Conservation (phyloP, 768 basidiomycete genomes). For the Pleurotus eryngii region DNA sequence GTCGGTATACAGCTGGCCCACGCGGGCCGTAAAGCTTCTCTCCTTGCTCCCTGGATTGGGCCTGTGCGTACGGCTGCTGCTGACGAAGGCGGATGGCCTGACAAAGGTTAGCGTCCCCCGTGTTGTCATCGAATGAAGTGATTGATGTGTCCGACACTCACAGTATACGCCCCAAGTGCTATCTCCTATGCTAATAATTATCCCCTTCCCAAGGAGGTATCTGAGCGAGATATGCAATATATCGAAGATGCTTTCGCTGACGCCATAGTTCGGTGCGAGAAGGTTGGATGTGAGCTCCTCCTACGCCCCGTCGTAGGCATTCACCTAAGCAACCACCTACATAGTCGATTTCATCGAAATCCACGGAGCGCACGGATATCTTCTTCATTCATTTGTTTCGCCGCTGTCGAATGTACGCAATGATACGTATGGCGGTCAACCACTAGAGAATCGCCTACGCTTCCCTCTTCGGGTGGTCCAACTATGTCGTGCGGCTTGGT, state of each 20-base stretch:
- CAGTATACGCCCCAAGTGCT: constrained; percentile 62
- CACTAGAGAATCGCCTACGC: constrained; percentile 70
- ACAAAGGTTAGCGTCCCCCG: constrained; percentile 40
- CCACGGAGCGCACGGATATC: constrained; percentile 70
- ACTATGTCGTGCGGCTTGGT: constrained; percentile 54
- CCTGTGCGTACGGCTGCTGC: not conserved
- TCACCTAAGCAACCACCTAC: not conserved
- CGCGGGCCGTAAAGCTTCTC: constrained; percentile 69
- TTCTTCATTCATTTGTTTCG: constrained; percentile 66
- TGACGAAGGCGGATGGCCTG: constrained; percentile 69
- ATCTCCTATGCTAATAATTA: constrained; percentile 51
- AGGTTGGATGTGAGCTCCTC: constrained; percentile 50
- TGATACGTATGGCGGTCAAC: constrained; percentile 69
- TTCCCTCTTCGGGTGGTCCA: constrained; percentile 58
- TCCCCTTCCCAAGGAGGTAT: constrained; percentile 58
- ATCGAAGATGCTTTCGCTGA: constrained; percentile 61
- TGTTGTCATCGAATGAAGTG: not conserved
- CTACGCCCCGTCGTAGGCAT: not conserved
- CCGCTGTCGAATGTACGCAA: constrained; percentile 71
- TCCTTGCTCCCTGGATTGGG: constrained; percentile 62
- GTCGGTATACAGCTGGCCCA: constrained; percentile 83
- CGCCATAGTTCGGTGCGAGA: constrained; percentile 51
- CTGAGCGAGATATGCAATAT: constrained; percentile 47
- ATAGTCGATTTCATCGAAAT: constrained; percentile 70
- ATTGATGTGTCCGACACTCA: not conserved